Evolutionary conservation across 176 grass and related monocot genomes (phyloP), one percentile per base, ranked within the genome.

Genomic region (Oropetium thomaeum): DNA sequence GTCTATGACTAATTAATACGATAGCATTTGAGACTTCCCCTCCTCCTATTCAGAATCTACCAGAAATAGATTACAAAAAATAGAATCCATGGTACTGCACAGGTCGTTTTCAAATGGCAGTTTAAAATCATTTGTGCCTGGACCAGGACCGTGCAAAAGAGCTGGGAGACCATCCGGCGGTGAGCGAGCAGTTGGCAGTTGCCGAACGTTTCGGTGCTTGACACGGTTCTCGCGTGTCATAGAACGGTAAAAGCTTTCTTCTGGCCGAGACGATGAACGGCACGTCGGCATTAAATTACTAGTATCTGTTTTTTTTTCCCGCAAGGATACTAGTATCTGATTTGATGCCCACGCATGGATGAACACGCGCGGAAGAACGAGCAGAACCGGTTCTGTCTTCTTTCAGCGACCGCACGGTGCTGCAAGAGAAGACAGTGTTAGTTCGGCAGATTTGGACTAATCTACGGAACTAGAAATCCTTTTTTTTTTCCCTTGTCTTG

Each of bases 401-500:
- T n/a, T 1, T 13, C 10, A 41, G 34, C 65, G 17, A 12, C 39
- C 35, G 13, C 34, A 35, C 14, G 17, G 66, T 19, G 43, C 34
- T 44, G 66, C 31, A 66, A 63, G 7, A 63, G 7, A 40, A 40
- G 41, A 75, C 80, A 70, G 65, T 77, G 53, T 69, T 84, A 5
- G 58, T 71, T 84, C n/a, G 82, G 74, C 82, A 4, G 82, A 34
- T 84, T 70, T 63, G 54, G 65, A 84, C 44, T 42, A 69, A 76
- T 11, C 23, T 6, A 15, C 44, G n/a, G 22, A 0, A 1, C 8
- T 11, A 32, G 3, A 10, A 66, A n/a, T n/a, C 41, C 44, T 49
- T 40, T 20, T 39, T 26, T 1, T 1, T 35, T 32, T 42, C 54
- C 11, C 1, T 22, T 15, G 19, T 44, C 10, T 58, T n/a, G 64